Base-by-base conservation (phyloP, 768 basidiomycete species). In the Krasilnikovozyma curviuscula region DNA sequence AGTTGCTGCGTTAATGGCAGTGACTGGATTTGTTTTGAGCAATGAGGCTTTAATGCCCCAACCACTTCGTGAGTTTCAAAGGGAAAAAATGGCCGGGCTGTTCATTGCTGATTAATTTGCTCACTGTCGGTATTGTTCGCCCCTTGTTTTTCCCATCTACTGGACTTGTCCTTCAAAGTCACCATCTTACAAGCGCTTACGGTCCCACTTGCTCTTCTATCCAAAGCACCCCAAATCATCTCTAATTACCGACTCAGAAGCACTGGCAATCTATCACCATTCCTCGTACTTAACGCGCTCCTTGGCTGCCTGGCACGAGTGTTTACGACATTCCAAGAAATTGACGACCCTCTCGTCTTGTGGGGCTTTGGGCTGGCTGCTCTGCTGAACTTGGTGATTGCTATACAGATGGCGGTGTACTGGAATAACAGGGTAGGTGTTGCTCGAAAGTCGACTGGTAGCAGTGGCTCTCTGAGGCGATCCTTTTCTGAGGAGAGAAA, bases 231-330 rank as follows among this genome's bases (percentile, higher is more conserved):
- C 5, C 93, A 97, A 57, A 97, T 97, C 64, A 57, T 71, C 45
- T 77, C 83, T 57, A 98, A 93, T 69, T 63, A 74, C 48, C 73
- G 73, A 38, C 69, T 75, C 5, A 65, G 71, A 41, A 83, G 79
- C 7, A 97, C 93, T 0, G 93, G 93, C 10, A 86, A 95, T 59
- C 79, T 98, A 34, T 89, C 85, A 10, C 76, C 85, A 0, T 83
- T 98, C 59, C 86, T 88, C 23, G 84, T 97, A 31, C 67, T 83
- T 57, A 73, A 84, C 43, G 85, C 91, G 54, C 73, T 97, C 32
- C 72, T 71, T 1, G 91, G 93, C 21, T 93, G 88, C 64, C 68
- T 85, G 31, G 93, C 91, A 0, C 71, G 93, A 38, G 68, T 97
- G 14, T 97, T 88, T 70, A 98, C 93, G 7, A 95, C 86, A 12